phyloP scores from a whole-genome alignment of 257 asterid genomes.

The Avicennia marina region DNA sequence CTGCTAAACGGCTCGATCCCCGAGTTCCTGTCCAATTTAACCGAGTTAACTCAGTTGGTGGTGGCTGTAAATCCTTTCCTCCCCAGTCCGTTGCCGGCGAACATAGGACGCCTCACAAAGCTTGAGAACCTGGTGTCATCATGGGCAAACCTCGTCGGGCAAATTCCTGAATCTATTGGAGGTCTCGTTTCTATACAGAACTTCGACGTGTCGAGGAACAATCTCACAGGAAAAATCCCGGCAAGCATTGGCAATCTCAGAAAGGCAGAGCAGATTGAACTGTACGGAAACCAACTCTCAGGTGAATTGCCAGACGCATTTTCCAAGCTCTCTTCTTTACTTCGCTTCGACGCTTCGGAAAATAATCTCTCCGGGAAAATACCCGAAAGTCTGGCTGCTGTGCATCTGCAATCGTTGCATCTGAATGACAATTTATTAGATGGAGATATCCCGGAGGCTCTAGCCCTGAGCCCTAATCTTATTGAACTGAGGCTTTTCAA shows the following conservation, averaged over 20 bases:
- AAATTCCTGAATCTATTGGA: slow-evolving; percentile 58
- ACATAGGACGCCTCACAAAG: slow-evolving; percentile 53
- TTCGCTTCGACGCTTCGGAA: slow-evolving; percentile 55
- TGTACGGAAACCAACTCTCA: slow-evolving; percentile 46
- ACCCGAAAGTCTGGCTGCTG: slow-evolving; percentile 54
- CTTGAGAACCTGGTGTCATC: slow-evolving; percentile 39
- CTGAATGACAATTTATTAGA: slow-evolving; percentile 57
- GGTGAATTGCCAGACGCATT: slow-evolving; percentile 74
- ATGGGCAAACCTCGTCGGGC: slow-evolving; percentile 43
- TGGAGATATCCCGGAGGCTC: slow-evolving; percentile 56
- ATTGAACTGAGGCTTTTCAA: slow-evolving; percentile 46
- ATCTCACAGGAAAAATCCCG: slow-evolving; percentile 59
- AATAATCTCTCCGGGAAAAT: slow-evolving; percentile 63
- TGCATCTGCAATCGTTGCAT: slow-evolving; percentile 41
- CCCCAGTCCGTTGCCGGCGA: slow-evolving; percentile 47
- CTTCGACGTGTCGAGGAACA: slow-evolving; percentile 54
- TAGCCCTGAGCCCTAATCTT: slow-evolving; percentile 44
- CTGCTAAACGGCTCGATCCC: slow-evolving; percentile 73
- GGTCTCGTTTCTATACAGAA: slow-evolving; percentile 34
- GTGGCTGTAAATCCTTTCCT: slow-evolving; percentile 40
- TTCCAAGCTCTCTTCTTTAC: slow-evolving; percentile 42
- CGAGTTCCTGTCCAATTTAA: slow-evolving; percentile 49
- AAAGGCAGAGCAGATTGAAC: slow-evolving; percentile 42
- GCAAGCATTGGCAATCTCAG: slow-evolving; percentile 45
- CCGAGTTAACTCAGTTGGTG: slow-evolving; percentile 50